phyloP scores from a whole-genome alignment of 2,329 filamentous ascomycete species.

The Byssothecium circinans region DNA sequence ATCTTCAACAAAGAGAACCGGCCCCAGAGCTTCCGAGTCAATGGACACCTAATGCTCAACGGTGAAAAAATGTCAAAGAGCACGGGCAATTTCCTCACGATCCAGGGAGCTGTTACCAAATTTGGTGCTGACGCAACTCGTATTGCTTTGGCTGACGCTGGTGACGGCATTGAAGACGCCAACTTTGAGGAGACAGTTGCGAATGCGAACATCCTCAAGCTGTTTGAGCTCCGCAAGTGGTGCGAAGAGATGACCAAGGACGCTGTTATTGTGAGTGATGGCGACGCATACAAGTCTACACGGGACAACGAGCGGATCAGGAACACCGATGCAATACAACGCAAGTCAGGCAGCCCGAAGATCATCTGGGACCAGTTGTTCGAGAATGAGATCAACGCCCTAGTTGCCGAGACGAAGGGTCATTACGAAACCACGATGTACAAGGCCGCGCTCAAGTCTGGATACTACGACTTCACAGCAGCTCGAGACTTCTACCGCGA shows the following conservation, averaged over 20 bases:
- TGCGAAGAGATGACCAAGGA: conserved; percentile 81
- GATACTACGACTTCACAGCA: conserved; percentile 86
- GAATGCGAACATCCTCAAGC: conserved; percentile 84
- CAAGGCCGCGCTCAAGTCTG: conserved; percentile 53
- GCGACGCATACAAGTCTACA: conserved; percentile 46
- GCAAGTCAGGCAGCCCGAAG: conserved; percentile 65
- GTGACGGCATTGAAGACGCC: conserved; percentile 90
- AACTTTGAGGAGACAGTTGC: conserved; percentile 97
- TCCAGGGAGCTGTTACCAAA: conserved; percentile 82
- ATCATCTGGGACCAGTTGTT: conserved; percentile 87
- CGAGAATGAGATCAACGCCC: conserved; percentile 85
- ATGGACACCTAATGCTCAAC: conserved; percentile 92
- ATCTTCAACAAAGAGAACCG: conserved; percentile 87
- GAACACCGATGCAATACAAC: conserved; percentile 63
- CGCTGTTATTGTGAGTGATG: conserved; percentile 47
- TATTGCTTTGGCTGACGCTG: conserved; percentile 90
- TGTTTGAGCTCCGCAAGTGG: conserved; percentile 86
- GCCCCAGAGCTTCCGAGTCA: conserved; percentile 82
- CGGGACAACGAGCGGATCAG: conserved; percentile 49
- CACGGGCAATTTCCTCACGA: conserved; percentile 94
- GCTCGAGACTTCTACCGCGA: conserved; percentile 91
- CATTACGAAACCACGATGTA: conserved; percentile 65
- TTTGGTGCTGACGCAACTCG: conserved; percentile 92
- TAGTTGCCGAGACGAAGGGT: conserved; percentile 75
- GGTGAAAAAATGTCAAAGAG: conserved; percentile 99